phyloP scores from a whole-genome alignment of 2,329 filamentous ascomycete genomes.

The Epichloe gansuensis region DNA sequence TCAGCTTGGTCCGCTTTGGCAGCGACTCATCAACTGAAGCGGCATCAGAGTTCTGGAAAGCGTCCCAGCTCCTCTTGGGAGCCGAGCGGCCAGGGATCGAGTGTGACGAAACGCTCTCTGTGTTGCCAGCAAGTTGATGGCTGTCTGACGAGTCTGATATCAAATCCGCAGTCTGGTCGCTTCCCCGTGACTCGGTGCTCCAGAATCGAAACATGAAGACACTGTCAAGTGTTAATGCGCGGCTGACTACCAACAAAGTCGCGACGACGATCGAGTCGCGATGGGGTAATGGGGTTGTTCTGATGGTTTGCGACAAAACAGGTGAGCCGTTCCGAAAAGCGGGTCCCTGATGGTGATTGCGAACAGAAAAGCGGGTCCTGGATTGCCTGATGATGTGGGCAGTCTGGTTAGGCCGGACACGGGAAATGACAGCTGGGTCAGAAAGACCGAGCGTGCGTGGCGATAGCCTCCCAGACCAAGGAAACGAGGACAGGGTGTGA shows the following conservation, averaged over 20 bases:
- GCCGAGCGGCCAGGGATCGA: slow-evolving; percentile 8
- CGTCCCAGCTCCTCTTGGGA: slow-evolving; percentile 28
- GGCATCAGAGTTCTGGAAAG: slow-evolving; percentile 12
- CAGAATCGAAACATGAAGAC: slow-evolving; percentile 51
- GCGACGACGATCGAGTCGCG: slow-evolving; percentile 6
- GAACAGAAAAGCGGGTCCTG: slow-evolving; percentile 16
- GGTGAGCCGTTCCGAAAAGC: background rate
- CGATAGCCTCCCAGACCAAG: slow-evolving; percentile 2
- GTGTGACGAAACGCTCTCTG: background rate
- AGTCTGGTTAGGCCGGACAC: slow-evolving; percentile 13
- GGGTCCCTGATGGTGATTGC: slow-evolving; percentile 14
- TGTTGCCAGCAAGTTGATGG: slow-evolving; percentile 14
- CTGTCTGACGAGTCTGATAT: slow-evolving; percentile 12
- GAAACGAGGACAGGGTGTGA: background rate
- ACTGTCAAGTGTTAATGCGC: slow-evolving; percentile 15
- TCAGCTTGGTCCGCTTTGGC: slow-evolving; percentile 31
- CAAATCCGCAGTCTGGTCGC: slow-evolving; percentile 33
- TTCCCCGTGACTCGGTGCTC: slow-evolving; percentile 44
- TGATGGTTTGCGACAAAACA: slow-evolving; percentile 6
- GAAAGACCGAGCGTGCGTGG: slow-evolving; percentile 2
- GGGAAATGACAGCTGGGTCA: slow-evolving; percentile 1
- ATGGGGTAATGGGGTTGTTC: slow-evolving; percentile 8
- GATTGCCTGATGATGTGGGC: slow-evolving; percentile 8
- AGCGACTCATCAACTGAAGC: slow-evolving; percentile 8
- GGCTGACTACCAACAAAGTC: slow-evolving; percentile 2